A percentile compares a stretch with the other conserved stretches of the same genome.
These are phyloP conservation scores for Apocynum venetum DNA, from an alignment of 257 asterid species.

Conservation along the genomic window DNA sequence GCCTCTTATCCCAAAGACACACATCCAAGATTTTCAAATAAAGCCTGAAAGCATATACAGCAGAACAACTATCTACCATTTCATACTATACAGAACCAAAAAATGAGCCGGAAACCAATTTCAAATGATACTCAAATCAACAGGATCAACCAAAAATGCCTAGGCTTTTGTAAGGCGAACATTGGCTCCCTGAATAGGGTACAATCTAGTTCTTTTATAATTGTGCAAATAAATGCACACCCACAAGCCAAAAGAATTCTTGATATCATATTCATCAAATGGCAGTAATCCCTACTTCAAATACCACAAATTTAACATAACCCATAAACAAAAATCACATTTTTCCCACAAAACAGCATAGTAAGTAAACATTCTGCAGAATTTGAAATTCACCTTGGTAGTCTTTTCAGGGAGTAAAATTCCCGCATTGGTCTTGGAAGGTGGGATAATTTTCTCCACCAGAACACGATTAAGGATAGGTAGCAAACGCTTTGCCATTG, in stretches of 20 bases:
- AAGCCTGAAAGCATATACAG: not conserved
- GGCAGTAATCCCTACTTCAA: not conserved
- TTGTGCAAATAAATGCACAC: not conserved
- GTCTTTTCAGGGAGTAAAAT: conserved; percentile 69
- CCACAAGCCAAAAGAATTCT: not conserved
- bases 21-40: not conserved
- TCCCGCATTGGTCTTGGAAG: conserved; percentile 49
- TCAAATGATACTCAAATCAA: not conserved
- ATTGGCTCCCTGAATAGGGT: too few species aligned
- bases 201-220: not conserved
- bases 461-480: conserved; percentile 56
- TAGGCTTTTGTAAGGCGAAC: too few species aligned
- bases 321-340: not conserved
- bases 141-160: too few species aligned
- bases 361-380: not conserved
- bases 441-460: conserved; percentile 48
- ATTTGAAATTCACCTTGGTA: conserved; percentile 31
- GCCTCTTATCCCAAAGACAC: not conserved
- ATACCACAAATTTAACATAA: not conserved
- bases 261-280: not conserved
- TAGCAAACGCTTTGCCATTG: conserved; percentile 62
- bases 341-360: not conserved
- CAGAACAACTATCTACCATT: too few species aligned
- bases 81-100: not conserved
- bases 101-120: not conserved